A percentile compares a stretch with the other conserved stretches of the same genome.
phyloP scores from a whole-genome alignment of 2,329 filamentous ascomycete genomes.

The Basipetospora chlamydospora region DNA sequence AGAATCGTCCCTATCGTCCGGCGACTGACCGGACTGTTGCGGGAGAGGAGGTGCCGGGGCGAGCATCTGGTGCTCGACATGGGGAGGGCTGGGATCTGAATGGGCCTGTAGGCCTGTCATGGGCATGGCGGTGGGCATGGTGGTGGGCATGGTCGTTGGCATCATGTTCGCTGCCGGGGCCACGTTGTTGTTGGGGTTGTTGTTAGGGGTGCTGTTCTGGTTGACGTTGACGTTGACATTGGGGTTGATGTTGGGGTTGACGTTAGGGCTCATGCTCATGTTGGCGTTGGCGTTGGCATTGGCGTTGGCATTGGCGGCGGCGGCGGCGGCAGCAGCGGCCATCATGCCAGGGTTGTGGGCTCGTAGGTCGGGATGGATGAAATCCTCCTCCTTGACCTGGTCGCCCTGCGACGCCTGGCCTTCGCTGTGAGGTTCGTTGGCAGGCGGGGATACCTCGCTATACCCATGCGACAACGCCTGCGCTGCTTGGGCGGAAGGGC shows the following conservation, averaged over 20 bases:
- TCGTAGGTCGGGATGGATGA: slow-evolving; percentile 35
- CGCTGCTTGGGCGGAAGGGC: slow-evolving; percentile 16
- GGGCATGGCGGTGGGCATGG: no score
- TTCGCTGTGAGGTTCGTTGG: slow-evolving; percentile 18
- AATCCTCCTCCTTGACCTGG: slow-evolving; percentile 25
- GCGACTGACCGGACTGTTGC: slow-evolving; percentile 8
- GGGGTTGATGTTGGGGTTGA: no score
- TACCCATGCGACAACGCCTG: slow-evolving; percentile 29
- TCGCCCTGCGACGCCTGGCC: slow-evolving; percentile 8
- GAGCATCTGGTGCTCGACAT: slow-evolving; percentile 10
- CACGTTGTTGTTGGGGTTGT: slow-evolving; percentile 9
- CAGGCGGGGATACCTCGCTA: slow-evolving; percentile 20
- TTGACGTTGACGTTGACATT: no score
- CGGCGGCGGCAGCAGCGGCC: slow-evolving; percentile 8
- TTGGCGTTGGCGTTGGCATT: no score
- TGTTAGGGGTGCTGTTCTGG: no score
- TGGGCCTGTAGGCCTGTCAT: no score
- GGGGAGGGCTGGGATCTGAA: slow-evolving; percentile 16
- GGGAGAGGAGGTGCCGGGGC: slow-evolving; percentile 10
- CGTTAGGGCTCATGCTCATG: slow-evolving; percentile 6
- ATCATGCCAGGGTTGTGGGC: slow-evolving; percentile 13
- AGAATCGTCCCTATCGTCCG: slow-evolving; percentile 17
- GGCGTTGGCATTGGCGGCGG: no score
- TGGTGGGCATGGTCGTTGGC: slow-evolving; percentile 14
- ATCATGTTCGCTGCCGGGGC: slow-evolving; percentile 20